Conservation (phyloP, 805 yeast species). For the Kuraishia capsulata region DNA sequence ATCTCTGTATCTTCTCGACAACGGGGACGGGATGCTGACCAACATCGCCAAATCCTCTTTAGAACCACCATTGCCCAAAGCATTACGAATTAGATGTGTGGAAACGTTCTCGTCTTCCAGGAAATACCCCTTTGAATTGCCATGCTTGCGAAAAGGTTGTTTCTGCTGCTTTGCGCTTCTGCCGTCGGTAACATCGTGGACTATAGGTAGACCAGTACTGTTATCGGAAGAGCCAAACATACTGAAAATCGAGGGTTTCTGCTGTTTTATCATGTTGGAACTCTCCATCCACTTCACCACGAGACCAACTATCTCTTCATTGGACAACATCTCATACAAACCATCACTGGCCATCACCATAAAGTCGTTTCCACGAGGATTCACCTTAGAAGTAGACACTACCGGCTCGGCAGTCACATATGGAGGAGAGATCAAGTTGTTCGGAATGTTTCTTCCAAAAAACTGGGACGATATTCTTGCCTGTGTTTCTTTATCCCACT, state of each 20-base stretch:
- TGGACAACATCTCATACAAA: conserved; percentile 79
- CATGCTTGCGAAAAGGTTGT: conserved; percentile 59
- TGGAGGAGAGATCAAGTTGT: conserved; percentile 78
- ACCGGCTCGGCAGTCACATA: conserved; percentile 97
- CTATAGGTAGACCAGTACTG: conserved; percentile 45
- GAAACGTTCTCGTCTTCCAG: conserved; percentile 83
- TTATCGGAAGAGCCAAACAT: conserved; percentile 5
- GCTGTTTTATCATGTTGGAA: conserved; percentile 50
- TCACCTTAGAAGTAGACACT: conserved; percentile 69
- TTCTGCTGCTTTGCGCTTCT: conserved; percentile 49
- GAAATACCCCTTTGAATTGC: conserved; percentile 27
- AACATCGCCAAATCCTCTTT: conserved; percentile 83
- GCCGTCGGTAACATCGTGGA: conserved; percentile 51
- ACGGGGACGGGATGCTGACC: conserved; percentile 84
- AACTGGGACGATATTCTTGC: conserved; percentile 62
- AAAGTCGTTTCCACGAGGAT: conserved; percentile 68
- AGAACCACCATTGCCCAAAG: conserved; percentile 78
- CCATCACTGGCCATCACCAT: conserved; percentile 94
- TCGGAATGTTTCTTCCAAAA: conserved; percentile 74
- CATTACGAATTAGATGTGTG: conserved; percentile 90
- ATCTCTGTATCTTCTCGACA: conserved; percentile 87
- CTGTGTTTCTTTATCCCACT: conserved; percentile 69
- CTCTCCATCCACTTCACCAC: conserved; percentile 91
- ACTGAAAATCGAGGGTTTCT: conserved; percentile 16
- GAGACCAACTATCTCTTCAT: conserved; percentile 86